Evolutionary conservation across 805 yeast species (phyloP).

Genomic region (Candida manassasensis): DNA sequence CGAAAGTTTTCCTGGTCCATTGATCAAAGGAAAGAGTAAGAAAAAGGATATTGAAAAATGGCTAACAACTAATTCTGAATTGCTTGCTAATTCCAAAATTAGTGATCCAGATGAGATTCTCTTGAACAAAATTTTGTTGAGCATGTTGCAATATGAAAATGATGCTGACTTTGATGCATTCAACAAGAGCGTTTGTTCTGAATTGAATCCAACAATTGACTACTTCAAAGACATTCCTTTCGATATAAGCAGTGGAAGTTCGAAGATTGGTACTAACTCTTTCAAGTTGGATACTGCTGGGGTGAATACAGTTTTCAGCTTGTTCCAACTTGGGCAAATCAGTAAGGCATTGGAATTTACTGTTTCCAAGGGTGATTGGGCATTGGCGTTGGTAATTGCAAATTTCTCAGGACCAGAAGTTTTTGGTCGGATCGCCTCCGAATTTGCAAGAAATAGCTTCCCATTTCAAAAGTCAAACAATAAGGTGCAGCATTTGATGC

Average conservation of each 20-base stretch:
- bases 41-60: slow-evolving; percentile 69
- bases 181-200: slow-evolving; percentile 26
- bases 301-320: slow-evolving; percentile 25
- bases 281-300: slow-evolving; percentile 38
- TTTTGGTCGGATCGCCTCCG: slow-evolving; percentile 55
- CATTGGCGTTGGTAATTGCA: slow-evolving; percentile 70
- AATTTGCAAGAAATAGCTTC: slow-evolving; percentile 47
- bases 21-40: slow-evolving; percentile 51
- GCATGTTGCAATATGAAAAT: slow-evolving; percentile 28
- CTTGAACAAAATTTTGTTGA: slow-evolving; percentile 27
- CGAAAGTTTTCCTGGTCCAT: slow-evolving; percentile 62
- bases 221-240: slow-evolving; percentile 16
- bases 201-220: slow-evolving; percentile 41
- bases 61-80: slow-evolving; percentile 25
- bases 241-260: slow-evolving; percentile 12
- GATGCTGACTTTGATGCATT: slow-evolving; percentile 24
- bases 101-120: slow-evolving; percentile 21
- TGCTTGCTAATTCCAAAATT: slow-evolving; percentile 9
- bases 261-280: slow-evolving; percentile 32
- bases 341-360: slow-evolving; percentile 63
- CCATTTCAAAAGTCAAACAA: slow-evolving; percentile 37
- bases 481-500: slow-evolving; percentile 41
- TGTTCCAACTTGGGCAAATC: slow-evolving; percentile 58
- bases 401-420: slow-evolving; percentile 58
- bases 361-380: slow-evolving; percentile 64